Conservation (phyloP, 495 filamentous ascomycete genomes). For the Geopyxis carbonaria region DNA sequence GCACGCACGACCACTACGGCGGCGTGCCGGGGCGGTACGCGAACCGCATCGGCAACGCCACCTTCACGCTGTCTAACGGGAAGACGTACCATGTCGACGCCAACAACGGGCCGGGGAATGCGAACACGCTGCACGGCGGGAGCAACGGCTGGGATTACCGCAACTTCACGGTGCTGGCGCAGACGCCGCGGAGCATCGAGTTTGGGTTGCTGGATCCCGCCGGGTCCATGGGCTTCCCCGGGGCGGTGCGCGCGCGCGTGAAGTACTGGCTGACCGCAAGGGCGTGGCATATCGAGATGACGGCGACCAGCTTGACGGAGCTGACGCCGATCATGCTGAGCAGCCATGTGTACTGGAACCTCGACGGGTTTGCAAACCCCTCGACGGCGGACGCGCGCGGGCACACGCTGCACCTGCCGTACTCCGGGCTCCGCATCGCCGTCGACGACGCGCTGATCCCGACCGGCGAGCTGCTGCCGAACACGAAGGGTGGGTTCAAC, state of each 20-base stretch:
- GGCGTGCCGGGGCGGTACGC: conserved; percentile 38
- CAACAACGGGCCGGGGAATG: conserved; percentile 41
- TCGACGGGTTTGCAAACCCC: conserved; percentile 53
- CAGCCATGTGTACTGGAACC: conserved; percentile 75
- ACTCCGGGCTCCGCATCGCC: conserved; percentile 49
- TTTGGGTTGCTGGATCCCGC: conserved; percentile 53
- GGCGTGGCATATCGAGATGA: conserved; percentile 38
- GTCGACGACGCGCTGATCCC: conserved; percentile 56
- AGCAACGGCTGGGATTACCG: conserved; percentile 44
- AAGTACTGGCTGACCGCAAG: conserved; percentile 44
- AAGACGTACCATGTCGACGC: conserved; percentile 33
- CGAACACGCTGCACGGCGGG: conserved; percentile 41
- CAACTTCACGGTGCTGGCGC: conserved; percentile 40
- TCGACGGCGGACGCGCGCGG: conserved; percentile 45
- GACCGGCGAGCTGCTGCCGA: conserved; percentile 48
- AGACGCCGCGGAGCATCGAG: conserved; percentile 50
- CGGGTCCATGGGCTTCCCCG: conserved; percentile 55
- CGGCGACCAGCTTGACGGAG: conserved; percentile 33
- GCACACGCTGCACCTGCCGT: conserved; percentile 53
- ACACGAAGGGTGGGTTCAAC: conserved; percentile 41
- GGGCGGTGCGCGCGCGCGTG: conserved; percentile 52
- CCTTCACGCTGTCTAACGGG: conserved; percentile 35
- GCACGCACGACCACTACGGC: conserved; percentile 37
- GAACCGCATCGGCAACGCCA: conserved; percentile 39
- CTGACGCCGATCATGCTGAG: conserved; percentile 44